Conservation (phyloP, 2,329 filamentous ascomycete species). For the Apiospora marii region DNA sequence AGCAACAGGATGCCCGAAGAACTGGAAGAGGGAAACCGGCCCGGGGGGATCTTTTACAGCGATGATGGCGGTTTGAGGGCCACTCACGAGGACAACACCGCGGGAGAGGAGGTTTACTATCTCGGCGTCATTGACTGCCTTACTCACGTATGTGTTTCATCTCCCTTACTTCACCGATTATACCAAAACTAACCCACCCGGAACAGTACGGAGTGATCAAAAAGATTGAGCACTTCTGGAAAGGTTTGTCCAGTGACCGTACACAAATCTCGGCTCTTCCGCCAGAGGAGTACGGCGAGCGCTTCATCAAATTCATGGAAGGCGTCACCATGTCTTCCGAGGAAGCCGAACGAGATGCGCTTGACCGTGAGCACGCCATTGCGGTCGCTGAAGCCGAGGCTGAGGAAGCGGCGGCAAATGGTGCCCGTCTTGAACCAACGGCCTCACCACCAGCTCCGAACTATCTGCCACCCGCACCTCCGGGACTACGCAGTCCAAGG, state of each 20-base stretch:
- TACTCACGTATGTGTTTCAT: slow-evolving; percentile 78
- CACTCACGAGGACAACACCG: slow-evolving; percentile 86
- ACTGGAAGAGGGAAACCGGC: slow-evolving; percentile 76
- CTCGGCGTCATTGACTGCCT: slow-evolving; percentile 98
- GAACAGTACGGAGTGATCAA: slow-evolving; percentile 89
- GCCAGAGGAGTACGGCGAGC: slow-evolving; percentile 88
- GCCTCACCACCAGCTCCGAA: slow-evolving; percentile 36
- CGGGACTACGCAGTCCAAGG: slow-evolving; percentile 40
- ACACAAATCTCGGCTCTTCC: slow-evolving; percentile 92
- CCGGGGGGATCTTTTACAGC: slow-evolving; percentile 82
- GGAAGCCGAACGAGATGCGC: slow-evolving; percentile 75
- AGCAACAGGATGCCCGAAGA: slow-evolving; percentile 90
- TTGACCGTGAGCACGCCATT: slow-evolving; percentile 63
- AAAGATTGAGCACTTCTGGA: slow-evolving; percentile 96
- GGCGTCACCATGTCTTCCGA: slow-evolving; percentile 90
- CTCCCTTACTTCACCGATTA: background rate
- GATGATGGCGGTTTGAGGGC: slow-evolving; percentile 94
- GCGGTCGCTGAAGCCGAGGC: slow-evolving; percentile 43
- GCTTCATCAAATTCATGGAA: slow-evolving; percentile 92
- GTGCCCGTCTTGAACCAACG: slow-evolving; percentile 33
- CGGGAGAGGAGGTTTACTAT: slow-evolving; percentile 95
- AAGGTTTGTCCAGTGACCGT: slow-evolving; percentile 84
- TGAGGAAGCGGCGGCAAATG: slow-evolving; percentile 38
- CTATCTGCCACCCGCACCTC: slow-evolving; percentile 43
- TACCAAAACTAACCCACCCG: background rate